Conservation (phyloP, 1,139 yeast species). For the Scheffersomyces illinoinensis region DNA sequence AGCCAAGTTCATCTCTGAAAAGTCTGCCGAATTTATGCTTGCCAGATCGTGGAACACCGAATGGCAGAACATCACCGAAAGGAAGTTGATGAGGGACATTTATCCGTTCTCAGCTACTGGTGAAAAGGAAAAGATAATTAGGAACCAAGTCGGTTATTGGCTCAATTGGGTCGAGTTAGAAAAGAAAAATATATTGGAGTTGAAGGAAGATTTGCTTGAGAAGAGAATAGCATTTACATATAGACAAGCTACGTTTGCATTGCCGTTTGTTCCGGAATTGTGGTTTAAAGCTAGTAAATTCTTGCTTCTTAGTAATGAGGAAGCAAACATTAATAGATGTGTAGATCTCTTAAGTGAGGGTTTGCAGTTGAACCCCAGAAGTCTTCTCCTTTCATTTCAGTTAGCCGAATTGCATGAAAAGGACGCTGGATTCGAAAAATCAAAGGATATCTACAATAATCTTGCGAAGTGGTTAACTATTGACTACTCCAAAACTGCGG, state of each 20-base stretch:
- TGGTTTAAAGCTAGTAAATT: conserved; percentile 70
- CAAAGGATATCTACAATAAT: conserved; percentile 52
- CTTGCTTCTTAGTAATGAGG: conserved; percentile 33
- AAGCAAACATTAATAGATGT: conserved; percentile 32
- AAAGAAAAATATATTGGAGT: conserved; percentile 63
- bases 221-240: conserved; percentile 73
- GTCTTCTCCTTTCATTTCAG: conserved; percentile 67
- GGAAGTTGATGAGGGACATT: conserved; percentile 36
- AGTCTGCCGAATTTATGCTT: conserved; percentile 84
- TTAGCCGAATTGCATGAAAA: conserved; percentile 71
- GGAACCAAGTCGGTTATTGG: conserved; percentile 59
- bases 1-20: conserved; percentile 80
- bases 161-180: conserved; percentile 80
- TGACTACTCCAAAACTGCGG: conserved; percentile 28
- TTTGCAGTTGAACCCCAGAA: conserved; percentile 64
- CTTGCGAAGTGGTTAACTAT: conserved; percentile 45
- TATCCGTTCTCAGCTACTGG: conserved; percentile 30
- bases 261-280: conserved; percentile 76
- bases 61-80: conserved; percentile 58
- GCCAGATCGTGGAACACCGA: conserved; percentile 81
- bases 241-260: conserved; percentile 65
- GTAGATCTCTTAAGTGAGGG: conserved; percentile 56
- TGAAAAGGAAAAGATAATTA: conserved; percentile 23
- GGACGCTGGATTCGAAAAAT: conserved; percentile 50
- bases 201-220: conserved; percentile 47